Evolutionary conservation across 331 rosid species (phyloP).

Genomic region (Quercus phellos): DNA sequence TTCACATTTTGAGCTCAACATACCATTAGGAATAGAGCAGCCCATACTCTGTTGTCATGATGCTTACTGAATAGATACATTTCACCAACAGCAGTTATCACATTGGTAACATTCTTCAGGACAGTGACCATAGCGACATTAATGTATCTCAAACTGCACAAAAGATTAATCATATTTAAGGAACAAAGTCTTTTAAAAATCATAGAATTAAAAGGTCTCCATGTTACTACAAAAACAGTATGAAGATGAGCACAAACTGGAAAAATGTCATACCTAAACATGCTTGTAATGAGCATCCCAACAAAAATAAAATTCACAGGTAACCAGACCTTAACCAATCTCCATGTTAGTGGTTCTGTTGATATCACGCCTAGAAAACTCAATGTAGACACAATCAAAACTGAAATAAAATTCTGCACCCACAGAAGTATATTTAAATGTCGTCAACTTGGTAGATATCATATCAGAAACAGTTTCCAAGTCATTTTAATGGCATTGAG

Average conservation of each 20-base stretch:
- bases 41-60: constrained; percentile 88
- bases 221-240: not conserved
- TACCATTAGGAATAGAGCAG: constrained; percentile 96
- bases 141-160: constrained; percentile 91
- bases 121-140: constrained; percentile 98
- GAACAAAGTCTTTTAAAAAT: not conserved
- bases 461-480: constrained; percentile 4
- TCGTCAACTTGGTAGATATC: constrained; percentile 13
- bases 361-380: constrained; percentile 69
- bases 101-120: constrained; percentile 96
- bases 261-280: constrained; percentile 73
- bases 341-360: constrained; percentile 94
- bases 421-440: constrained; percentile 9
- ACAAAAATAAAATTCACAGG: constrained; percentile 95
- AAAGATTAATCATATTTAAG: constrained; percentile 15
- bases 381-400: constrained; percentile 63
- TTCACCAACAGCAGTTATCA: constrained; percentile 94
- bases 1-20: constrained; percentile 21
- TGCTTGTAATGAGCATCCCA: constrained; percentile 97
- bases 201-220: not conserved
- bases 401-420: constrained; percentile 91
- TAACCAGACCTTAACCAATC: constrained; percentile 85
- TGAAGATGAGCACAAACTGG: constrained; percentile 3
- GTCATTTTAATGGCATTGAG: not conserved
- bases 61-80: constrained; percentile 90